Conservation (phyloP, 192 early-diverging fungal genomes). For the Gamsiella multidivaricata region DNA sequence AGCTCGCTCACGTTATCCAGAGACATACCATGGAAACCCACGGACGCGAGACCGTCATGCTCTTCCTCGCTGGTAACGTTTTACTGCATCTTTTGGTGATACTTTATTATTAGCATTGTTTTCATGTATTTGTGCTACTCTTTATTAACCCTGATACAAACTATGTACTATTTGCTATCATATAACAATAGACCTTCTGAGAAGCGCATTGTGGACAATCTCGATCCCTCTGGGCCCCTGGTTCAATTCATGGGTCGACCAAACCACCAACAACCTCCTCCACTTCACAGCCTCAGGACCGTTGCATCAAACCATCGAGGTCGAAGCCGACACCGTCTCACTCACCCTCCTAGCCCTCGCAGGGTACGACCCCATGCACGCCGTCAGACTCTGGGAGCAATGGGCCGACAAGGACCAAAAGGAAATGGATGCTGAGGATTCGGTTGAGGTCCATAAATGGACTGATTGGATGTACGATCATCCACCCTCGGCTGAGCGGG, state of each 20-base stretch:
- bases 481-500: conserved; percentile 50
- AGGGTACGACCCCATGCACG: conserved; percentile 67
- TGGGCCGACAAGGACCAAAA: conserved; percentile 56
- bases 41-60: conserved; percentile 61
- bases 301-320: conserved; percentile 56
- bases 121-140: too few relatives aligned
- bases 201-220: conserved; percentile 49
- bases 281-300: conserved; percentile 35
- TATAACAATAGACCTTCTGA: conserved; percentile 27
- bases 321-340: conserved; percentile 63
- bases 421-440: conserved; percentile 35
- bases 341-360: conserved; percentile 63
- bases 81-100: background rate
- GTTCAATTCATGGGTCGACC: conserved; percentile 47
- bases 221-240: conserved; percentile 45
- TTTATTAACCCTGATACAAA: too few relatives aligned
- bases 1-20: conserved; percentile 67
- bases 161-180: too few relatives aligned
- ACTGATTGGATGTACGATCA: conserved; percentile 56
- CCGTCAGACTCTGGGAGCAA: conserved; percentile 61
- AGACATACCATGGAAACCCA: conserved; percentile 66
- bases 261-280: conserved; percentile 26
- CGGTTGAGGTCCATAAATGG: conserved; percentile 46
- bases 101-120: too few relatives aligned
- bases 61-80: conserved; percentile 58